These are phyloP conservation scores for Hamamelis virginiana DNA, from an alignment of 164 flowering plant genomes.

Conservation along the genomic window DNA sequence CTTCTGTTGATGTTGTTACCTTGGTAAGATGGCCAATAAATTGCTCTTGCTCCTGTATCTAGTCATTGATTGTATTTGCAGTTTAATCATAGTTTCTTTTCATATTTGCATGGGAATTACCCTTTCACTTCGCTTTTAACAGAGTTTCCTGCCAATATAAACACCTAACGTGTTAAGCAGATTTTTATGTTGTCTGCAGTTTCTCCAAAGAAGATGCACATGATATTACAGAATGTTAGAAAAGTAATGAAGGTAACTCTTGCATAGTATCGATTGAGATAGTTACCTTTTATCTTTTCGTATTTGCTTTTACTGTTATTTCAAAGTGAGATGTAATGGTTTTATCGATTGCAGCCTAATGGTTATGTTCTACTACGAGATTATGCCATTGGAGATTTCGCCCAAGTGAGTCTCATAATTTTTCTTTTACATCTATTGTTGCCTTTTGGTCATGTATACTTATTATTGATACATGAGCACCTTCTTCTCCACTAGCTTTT, in stretches of 20 bases:
- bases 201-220: constrained; percentile 38
- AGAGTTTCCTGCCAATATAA: background rate
- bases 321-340: background rate
- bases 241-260: constrained; percentile 31
- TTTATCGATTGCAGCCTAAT: constrained; percentile 27
- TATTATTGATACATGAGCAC: background rate
- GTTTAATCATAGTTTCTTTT: background rate
- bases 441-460: background rate
- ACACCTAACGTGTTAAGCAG: constrained; percentile 25
- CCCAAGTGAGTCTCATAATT: constrained; percentile 29
- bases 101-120: background rate
- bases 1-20: constrained; percentile 51
- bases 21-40: constrained; percentile 33
- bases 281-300: background rate
- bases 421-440: background rate
- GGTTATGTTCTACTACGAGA: constrained; percentile 36
- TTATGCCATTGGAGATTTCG: constrained; percentile 40
- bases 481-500: background rate
- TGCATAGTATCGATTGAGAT: background rate
- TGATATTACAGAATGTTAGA: constrained; percentile 26
- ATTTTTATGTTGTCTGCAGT: constrained; percentile 43
- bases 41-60: background rate
- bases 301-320: background rate
- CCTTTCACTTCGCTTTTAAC: background rate
- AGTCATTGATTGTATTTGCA: background rate